phyloP scores from a whole-genome alignment of 2,329 filamentous ascomycete genomes.

The Pseudomassariella vexata region DNA sequence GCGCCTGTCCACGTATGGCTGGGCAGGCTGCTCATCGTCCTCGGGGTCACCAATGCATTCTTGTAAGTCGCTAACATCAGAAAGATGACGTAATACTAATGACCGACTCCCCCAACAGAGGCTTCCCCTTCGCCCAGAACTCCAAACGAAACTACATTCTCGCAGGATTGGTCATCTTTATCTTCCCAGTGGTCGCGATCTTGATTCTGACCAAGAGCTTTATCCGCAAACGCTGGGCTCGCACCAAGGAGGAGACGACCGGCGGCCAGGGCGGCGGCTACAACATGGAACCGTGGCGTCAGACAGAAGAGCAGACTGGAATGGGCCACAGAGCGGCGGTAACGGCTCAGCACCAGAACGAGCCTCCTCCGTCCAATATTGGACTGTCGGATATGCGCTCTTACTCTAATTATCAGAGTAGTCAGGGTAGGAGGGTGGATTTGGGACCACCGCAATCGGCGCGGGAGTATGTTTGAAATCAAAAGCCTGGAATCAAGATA shows the following conservation, averaged over 20 bases:
- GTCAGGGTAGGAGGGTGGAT: background rate
- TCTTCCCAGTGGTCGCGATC: constrained; percentile 32
- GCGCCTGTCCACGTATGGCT: constrained; percentile 52
- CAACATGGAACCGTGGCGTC: constrained; percentile 19
- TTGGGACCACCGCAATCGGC: constrained; percentile 5
- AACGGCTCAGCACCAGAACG: background rate
- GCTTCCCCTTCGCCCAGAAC: constrained; percentile 51
- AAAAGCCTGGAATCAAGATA: too few species aligned
- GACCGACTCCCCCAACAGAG: constrained; percentile 27
- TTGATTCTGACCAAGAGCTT: constrained; percentile 29
- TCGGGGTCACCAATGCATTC: constrained; percentile 52
- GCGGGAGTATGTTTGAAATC: constrained; percentile 7
- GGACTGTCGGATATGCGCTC: constrained; percentile 1
- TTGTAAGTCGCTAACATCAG: constrained; percentile 33
- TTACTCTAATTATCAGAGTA: constrained; percentile 2
- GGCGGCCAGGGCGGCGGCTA: constrained; percentile 14
- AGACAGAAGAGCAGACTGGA: constrained; percentile 3
- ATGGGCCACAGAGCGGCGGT: background rate
- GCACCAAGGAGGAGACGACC: constrained; percentile 19
- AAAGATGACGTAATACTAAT: constrained; percentile 2
- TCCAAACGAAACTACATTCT: constrained; percentile 40
- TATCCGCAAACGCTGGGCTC: constrained; percentile 21
- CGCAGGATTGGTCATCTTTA: constrained; percentile 38
- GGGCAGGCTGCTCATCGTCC: constrained; percentile 45
- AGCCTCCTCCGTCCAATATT: background rate